phyloP scores from a whole-genome alignment of 305 asterid genomes.

The Fraxinus albicans region DNA sequence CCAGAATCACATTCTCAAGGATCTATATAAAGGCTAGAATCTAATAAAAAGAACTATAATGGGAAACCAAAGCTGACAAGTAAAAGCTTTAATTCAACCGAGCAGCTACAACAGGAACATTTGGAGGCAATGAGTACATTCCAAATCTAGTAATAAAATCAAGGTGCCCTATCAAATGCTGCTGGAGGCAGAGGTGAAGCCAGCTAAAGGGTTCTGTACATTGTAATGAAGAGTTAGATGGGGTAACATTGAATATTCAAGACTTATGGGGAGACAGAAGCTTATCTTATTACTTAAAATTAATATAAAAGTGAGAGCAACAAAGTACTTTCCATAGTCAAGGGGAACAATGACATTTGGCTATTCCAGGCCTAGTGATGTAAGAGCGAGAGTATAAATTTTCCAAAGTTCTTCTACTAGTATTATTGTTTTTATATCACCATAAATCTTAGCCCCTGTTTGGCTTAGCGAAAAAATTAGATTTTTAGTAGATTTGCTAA shows the following conservation, averaged over 20 bases:
- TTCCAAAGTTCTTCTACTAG: neutral
- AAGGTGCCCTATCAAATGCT: neutral
- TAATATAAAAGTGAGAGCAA: neutral
- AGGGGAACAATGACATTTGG: neutral
- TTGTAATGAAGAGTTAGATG: neutral
- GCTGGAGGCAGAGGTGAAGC: neutral
- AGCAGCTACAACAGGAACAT: neutral
- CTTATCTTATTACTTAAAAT: neutral
- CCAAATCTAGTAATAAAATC: neutral
- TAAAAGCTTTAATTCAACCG: neutral
- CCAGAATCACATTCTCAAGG: constrained; percentile 2
- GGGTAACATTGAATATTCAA: neutral
- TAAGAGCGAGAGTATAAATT: neutral
- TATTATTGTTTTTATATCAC: neutral
- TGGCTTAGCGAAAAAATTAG: too few relatives aligned
- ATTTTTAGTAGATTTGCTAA: too few relatives aligned
- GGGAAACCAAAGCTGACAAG: neutral
- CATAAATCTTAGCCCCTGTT: neutral
- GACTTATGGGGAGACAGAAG: neutral
- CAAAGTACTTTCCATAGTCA: neutral
- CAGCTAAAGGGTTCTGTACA: neutral
- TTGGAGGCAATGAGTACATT: neutral
- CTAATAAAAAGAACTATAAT: neutral
- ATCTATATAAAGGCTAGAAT: neutral
- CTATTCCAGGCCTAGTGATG: neutral